A percentile compares a stretch with the other conserved stretches of the same genome.
These are phyloP conservation scores for Diplodia sapinea DNA, from an alignment of 2,329 filamentous ascomycete species.

Conservation along the genomic window DNA sequence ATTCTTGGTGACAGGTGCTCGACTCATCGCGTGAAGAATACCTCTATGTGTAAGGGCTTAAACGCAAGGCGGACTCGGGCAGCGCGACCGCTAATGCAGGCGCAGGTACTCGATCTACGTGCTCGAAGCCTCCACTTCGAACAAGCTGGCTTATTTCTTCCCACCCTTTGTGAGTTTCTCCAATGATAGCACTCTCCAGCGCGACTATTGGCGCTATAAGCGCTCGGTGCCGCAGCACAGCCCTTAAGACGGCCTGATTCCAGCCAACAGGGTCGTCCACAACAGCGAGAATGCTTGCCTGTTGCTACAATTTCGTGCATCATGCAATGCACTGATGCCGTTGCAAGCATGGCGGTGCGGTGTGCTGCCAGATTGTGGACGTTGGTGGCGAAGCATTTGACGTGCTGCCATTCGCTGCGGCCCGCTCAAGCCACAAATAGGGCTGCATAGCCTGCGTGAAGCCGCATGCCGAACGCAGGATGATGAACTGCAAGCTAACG, in stretches of 20 bases:
- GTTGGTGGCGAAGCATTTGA: slow-evolving; percentile 32
- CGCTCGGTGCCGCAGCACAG: slow-evolving; percentile 21
- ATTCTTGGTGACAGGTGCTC: slow-evolving; percentile 56
- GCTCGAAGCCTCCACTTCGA: slow-evolving; percentile 58
- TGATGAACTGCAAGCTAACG: slow-evolving; percentile 36
- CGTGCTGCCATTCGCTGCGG: slow-evolving; percentile 27
- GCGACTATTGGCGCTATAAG: slow-evolving; percentile 28
- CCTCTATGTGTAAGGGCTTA: slow-evolving; percentile 70
- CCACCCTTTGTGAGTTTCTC: slow-evolving; percentile 52
- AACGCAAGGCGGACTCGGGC: slow-evolving; percentile 35
- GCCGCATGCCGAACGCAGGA: slow-evolving; percentile 19
- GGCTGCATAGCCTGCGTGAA: slow-evolving; percentile 30
- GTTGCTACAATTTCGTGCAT: not conserved
- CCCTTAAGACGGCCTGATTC: slow-evolving; percentile 4
- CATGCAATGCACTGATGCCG: slow-evolving; percentile 9
- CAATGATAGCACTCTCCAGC: slow-evolving; percentile 4
- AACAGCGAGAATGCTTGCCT: not conserved
- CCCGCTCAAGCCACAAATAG: slow-evolving; percentile 28
- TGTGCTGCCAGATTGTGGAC: not conserved
- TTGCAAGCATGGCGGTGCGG: slow-evolving; percentile 27
- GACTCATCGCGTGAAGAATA: slow-evolving; percentile 74
- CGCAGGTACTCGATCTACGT: slow-evolving; percentile 60
- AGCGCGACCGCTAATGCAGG: slow-evolving; percentile 66
- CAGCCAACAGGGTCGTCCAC: slow-evolving; percentile 9
- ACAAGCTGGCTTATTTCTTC: slow-evolving; percentile 56